Percentiles rank a stretch among this genome's conserved stretches.
Conservation (phyloP, 305 asterid genomes). For the Plantago lanceolata region DNA sequence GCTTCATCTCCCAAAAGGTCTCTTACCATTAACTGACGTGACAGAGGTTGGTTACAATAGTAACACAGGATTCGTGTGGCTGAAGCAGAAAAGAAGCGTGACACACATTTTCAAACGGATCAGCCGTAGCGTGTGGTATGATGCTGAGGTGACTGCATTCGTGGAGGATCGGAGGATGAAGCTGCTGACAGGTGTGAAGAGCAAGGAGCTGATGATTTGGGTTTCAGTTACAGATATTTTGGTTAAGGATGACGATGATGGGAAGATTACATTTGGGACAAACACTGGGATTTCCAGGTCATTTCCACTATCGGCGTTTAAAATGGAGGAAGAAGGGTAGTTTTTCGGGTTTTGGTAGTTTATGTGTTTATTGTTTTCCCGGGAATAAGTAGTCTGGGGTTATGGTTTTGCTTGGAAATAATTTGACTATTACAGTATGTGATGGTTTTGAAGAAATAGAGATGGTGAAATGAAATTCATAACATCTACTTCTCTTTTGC, state of each 20-base stretch:
- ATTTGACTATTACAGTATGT: too few relatives aligned
- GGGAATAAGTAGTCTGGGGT: too few relatives aligned
- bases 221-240: constrained; percentile 56
- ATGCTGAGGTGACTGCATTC: constrained; percentile 67
- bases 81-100: constrained; percentile 65
- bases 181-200: constrained; percentile 72
- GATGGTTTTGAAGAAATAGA: too few relatives aligned
- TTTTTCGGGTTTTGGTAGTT: too few relatives aligned
- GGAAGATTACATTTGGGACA: constrained; percentile 57
- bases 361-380: too few relatives aligned
- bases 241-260: constrained; percentile 43
- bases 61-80: constrained; percentile 66
- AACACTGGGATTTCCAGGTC: constrained; percentile 57
- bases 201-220: constrained; percentile 82
- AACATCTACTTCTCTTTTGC: too few relatives aligned
- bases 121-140: constrained; percentile 63
- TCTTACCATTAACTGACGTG: constrained; percentile 67
- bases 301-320: constrained; percentile 66
- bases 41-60: constrained; percentile 61
- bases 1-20: constrained; percentile 62
- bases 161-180: constrained; percentile 74
- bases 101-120: constrained; percentile 56
- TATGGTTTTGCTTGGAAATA: too few relatives aligned
- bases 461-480: too few relatives aligned
- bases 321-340: constrained; percentile 32